Conservation (phyloP, 73 alveolate species). For the Paramecium pentaurelia region DNA sequence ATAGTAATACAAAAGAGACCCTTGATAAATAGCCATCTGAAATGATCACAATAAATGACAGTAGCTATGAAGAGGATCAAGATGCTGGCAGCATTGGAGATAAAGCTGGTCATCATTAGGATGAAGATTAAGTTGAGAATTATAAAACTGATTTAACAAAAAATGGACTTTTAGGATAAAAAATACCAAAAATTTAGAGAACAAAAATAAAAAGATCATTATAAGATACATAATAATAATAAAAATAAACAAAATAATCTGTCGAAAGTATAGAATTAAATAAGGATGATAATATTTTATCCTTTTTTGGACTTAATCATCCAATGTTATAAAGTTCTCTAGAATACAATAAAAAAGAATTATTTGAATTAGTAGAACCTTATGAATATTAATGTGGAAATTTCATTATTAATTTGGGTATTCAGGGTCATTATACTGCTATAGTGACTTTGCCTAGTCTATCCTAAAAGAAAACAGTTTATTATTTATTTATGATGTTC, state of each 20-base stretch:
- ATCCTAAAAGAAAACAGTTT: background rate
- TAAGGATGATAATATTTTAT: background rate
- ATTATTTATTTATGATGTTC: background rate
- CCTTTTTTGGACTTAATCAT: constrained; percentile 16
- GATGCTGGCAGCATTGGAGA: background rate
- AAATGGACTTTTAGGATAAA: background rate
- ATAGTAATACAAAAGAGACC: background rate
- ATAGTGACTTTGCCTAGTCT: background rate
- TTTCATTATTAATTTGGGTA: background rate
- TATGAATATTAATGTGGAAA: background rate
- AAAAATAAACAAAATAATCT: background rate
- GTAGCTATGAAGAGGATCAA: background rate
- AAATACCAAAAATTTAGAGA: background rate
- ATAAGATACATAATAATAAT: background rate
- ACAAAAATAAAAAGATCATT: background rate
- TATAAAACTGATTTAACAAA: background rate
- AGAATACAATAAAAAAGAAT: background rate
- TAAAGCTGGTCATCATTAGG: background rate
- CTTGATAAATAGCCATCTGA: background rate
- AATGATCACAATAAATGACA: background rate
- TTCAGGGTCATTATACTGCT: background rate
- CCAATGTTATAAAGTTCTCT: background rate
- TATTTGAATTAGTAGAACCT: background rate
- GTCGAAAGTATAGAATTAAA: background rate
- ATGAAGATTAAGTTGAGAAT: background rate